Percentiles rank a stretch among this genome's conserved stretches.
Evolutionary conservation across 1,139 yeast genomes (phyloP).

Genomic region (Yamadazyma songkhlaensis): DNA sequence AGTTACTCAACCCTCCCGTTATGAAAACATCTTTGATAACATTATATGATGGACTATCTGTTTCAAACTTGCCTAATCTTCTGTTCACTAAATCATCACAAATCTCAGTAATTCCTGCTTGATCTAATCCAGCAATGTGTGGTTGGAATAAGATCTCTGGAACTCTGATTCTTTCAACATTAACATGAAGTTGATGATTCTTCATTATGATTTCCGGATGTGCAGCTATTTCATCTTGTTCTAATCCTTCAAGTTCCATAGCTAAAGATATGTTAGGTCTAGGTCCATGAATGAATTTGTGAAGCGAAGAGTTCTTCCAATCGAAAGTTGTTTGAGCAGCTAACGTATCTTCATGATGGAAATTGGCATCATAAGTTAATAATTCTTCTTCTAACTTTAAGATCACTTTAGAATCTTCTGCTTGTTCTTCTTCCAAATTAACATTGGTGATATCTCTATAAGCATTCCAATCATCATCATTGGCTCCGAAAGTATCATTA

Average conservation of each 20-base stretch:
- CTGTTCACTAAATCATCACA: constrained; percentile 64
- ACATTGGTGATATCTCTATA: constrained; percentile 80
- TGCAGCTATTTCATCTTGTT: constrained; percentile 41
- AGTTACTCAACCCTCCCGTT: constrained; percentile 80
- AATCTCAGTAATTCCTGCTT: constrained; percentile 84
- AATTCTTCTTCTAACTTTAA: constrained; percentile 69
- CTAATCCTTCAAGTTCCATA: constrained; percentile 43
- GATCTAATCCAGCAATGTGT: constrained; percentile 92
- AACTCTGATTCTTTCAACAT: constrained; percentile 85
- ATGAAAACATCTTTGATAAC: constrained; percentile 65
- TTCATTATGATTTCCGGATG: constrained; percentile 45
- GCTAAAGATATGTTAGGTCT: constrained; percentile 51
- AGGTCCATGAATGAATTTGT: constrained; percentile 87
- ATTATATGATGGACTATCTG: constrained; percentile 47
- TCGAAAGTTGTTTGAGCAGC: constrained; percentile 72
- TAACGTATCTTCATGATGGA: constrained; percentile 79
- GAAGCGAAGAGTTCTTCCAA: constrained; percentile 79
- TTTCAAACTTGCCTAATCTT: constrained; percentile 49
- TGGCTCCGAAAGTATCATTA: constrained; percentile 91
- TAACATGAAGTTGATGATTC: constrained; percentile 81
- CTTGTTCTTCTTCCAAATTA: constrained; percentile 70
- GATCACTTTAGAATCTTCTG: constrained; percentile 62
- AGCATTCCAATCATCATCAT: constrained; percentile 94
- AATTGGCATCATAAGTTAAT: constrained; percentile 77
- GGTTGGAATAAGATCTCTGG: constrained; percentile 95